Evolutionary conservation across 2,329 filamentous ascomycete species (phyloP).

Genomic region (Colletotrichum eremochloae): DNA sequence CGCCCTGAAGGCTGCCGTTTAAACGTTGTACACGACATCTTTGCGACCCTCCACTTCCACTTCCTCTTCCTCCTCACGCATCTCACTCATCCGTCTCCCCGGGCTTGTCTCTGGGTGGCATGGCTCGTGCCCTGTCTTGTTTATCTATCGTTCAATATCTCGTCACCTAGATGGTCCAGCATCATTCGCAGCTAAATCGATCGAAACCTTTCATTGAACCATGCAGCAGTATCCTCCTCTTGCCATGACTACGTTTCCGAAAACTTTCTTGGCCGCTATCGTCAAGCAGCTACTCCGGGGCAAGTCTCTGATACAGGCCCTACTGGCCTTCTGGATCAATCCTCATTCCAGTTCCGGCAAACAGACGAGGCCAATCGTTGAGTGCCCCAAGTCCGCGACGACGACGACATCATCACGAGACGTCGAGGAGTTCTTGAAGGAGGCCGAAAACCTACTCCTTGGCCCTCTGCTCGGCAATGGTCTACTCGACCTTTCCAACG

Average conservation of each 20-base stretch:
- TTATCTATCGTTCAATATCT: slow-evolving; percentile 40
- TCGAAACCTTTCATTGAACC: slow-evolving; percentile 47
- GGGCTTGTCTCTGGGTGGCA: slow-evolving; percentile 29
- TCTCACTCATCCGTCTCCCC: slow-evolving; percentile 25
- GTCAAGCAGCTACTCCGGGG: slow-evolving; percentile 70
- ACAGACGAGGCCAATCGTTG: slow-evolving; percentile 15
- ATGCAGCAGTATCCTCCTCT: slow-evolving; percentile 64
- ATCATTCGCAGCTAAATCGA: slow-evolving; percentile 2
- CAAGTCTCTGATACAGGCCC: slow-evolving; percentile 69
- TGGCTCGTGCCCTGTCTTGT: slow-evolving; percentile 34
- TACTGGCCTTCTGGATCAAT: slow-evolving; percentile 54
- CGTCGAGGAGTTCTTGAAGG: slow-evolving; percentile 67
- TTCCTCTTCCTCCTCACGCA: slow-evolving; percentile 13
- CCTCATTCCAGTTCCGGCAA: slow-evolving; percentile 33
- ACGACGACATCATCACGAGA: slow-evolving; percentile 46
- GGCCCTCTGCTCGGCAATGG: slow-evolving; percentile 61
- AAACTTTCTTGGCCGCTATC: slow-evolving; percentile 66
- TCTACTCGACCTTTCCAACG: slow-evolving; percentile 61
- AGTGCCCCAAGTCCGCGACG: slow-evolving; percentile 34
- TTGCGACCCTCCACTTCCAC: slow-evolving; percentile 27
- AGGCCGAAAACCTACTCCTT: slow-evolving; percentile 67
- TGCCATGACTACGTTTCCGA: slow-evolving; percentile 70
- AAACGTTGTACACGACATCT: slow-evolving; percentile 36
- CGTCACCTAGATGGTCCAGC: slow-evolving; percentile 43
- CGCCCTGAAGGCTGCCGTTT: slow-evolving; percentile 31